Percentiles rank a stretch among this genome's conserved stretches.
These are phyloP conservation scores for Barnettozyma sp. DNA, from an alignment of 805 yeast species.

Conservation along the genomic window DNA sequence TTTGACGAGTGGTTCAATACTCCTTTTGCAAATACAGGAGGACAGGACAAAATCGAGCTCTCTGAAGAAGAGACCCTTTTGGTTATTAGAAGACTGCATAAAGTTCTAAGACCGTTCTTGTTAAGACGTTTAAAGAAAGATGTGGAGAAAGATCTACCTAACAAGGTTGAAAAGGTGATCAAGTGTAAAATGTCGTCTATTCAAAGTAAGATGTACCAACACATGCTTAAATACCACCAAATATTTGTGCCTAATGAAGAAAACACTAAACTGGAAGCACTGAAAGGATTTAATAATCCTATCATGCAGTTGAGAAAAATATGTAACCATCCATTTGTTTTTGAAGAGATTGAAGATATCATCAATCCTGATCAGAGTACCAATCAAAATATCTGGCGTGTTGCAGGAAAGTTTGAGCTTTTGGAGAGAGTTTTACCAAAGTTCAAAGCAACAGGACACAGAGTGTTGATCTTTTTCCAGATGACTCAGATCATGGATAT, in stretches of 20 bases:
- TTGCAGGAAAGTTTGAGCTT: conserved; percentile 74
- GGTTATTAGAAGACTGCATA: conserved; percentile 78
- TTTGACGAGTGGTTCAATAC: conserved; percentile 90
- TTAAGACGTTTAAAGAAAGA: conserved; percentile 80
- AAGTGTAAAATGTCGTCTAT: conserved; percentile 73
- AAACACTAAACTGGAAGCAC: conserved; percentile 31
- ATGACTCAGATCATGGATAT: conserved; percentile 90
- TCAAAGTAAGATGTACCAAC: conserved; percentile 65
- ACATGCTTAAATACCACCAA: conserved; percentile 66
- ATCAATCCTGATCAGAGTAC: conserved; percentile 58
- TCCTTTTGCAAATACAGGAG: conserved; percentile 80
- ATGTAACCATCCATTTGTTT: conserved; percentile 84
- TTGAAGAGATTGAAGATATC: conserved; percentile 71
- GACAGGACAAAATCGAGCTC: conserved; percentile 71
- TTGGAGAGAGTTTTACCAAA: conserved; percentile 71
- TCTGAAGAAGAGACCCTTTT: conserved; percentile 82
- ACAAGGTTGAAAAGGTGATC: conserved; percentile 74
- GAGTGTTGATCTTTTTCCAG: conserved; percentile 78
- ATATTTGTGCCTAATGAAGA: conserved; percentile 57
- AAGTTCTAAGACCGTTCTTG: conserved; percentile 78
- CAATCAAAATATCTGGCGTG: conserved; percentile 66
- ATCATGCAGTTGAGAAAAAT: conserved; percentile 82
- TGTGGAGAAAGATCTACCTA: conserved; percentile 81
- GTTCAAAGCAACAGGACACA: conserved; percentile 65
- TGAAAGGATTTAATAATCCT: conserved; percentile 74